These are phyloP conservation scores for Jackrogersella minutella DNA, from an alignment of 495 filamentous ascomycete genomes.

Conservation along the genomic window DNA sequence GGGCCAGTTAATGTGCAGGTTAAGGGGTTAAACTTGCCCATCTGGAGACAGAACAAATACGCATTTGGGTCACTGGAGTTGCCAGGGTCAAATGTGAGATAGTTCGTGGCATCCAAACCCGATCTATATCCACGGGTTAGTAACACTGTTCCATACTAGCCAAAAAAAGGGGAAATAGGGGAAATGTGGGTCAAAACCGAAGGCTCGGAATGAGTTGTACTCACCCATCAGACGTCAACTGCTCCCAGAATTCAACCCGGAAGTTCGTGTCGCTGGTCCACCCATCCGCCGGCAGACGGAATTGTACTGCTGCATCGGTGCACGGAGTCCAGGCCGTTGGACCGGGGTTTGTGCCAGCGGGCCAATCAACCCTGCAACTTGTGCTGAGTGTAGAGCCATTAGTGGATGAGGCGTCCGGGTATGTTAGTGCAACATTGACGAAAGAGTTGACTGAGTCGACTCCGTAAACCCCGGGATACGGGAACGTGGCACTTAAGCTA, in stretches of 20 bases:
- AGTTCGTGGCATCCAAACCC: constrained; percentile 35
- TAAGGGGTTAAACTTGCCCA: constrained; percentile 42
- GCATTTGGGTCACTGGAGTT: constrained; percentile 36
- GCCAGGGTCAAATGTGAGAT: constrained; percentile 21
- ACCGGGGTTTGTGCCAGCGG: constrained; percentile 23
- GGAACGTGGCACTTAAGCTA: constrained; percentile 35
- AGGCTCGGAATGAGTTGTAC: background rate
- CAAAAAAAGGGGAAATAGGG: background rate
- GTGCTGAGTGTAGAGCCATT: constrained; percentile 54
- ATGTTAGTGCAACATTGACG: constrained; percentile 54
- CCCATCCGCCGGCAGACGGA: constrained; percentile 31
- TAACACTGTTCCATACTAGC: background rate
- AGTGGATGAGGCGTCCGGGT: constrained; percentile 75
- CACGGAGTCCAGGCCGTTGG: constrained; percentile 37
- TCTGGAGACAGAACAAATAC: constrained; percentile 40
- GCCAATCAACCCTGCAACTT: constrained; percentile 36
- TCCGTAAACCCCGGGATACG: constrained; percentile 33
- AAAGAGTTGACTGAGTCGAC: constrained; percentile 26
- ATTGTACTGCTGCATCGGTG: constrained; percentile 22
- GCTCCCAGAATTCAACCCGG: constrained; percentile 36
- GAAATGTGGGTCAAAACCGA: background rate
- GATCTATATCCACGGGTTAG: constrained; percentile 21
- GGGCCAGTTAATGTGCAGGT: constrained; percentile 36
- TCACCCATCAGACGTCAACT: constrained; percentile 30
- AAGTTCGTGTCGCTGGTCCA: constrained; percentile 36